Conservation (phyloP, 2,329 filamentous ascomycete genomes). For the Zasmidium angulare region DNA sequence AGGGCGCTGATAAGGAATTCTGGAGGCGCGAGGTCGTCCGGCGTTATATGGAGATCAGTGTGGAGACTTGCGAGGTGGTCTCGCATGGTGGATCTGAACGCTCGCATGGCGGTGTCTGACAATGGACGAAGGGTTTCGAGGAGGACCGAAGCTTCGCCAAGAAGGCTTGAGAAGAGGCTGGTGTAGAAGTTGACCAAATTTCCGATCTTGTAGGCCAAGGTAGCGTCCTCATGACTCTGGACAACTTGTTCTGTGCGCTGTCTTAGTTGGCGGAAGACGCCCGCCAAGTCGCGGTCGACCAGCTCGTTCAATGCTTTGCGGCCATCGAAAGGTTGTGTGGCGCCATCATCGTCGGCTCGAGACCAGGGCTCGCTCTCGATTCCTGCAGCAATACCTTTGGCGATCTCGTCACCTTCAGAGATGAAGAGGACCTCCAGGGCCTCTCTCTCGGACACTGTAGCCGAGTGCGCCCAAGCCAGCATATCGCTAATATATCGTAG, state of each 20-base stretch:
- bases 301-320: conserved; percentile 79
- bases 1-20: conserved; percentile 79
- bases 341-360: conserved; percentile 54
- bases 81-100: conserved; percentile 78
- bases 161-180: conserved; percentile 76
- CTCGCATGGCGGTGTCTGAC: conserved; percentile 73
- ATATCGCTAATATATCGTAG: conserved; percentile 93
- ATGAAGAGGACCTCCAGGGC: conserved; percentile 90
- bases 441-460: conserved; percentile 89
- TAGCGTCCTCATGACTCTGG: conserved; percentile 86
- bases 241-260: conserved; percentile 90
- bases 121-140: conserved; percentile 67
- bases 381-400: conserved; percentile 75
- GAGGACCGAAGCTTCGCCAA: conserved; percentile 68
- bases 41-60: conserved; percentile 67
- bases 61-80: conserved; percentile 78
- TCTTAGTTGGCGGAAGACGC: conserved; percentile 78
- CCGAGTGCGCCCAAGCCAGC: conserved; percentile 95
- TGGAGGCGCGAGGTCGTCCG: conserved; percentile 73
- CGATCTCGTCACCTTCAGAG: conserved; percentile 84
- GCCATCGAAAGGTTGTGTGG: conserved; percentile 67
- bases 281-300: conserved; percentile 80
- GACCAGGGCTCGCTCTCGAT: conserved; percentile 80
- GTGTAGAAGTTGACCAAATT: conserved; percentile 90
- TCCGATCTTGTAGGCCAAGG: conserved; percentile 83